Evolutionary conservation across 139 green algal genomes (phyloP), one percentile per base, ranked within the genome.

Genomic region (Spirogloea muscicola): DNA sequence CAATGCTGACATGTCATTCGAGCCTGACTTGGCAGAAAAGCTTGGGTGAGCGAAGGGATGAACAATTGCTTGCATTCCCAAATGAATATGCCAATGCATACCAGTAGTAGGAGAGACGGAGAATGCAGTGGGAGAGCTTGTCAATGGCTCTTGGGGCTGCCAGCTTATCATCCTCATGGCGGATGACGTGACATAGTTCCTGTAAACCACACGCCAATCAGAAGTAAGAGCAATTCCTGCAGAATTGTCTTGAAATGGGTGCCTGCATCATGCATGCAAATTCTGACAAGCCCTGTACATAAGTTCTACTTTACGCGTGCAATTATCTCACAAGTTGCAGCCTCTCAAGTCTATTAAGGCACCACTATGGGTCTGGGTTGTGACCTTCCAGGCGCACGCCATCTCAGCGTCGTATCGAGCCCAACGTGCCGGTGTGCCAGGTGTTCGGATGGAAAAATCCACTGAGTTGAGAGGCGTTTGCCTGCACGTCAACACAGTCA

Each of bases 391-490:
- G 36, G 85, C 67, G 1, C 68, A 66, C 27, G 83, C 64, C 48
- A 96, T 85, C 86, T 96, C 90, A 52, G 68, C 62, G 61, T 94
- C 90, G 82, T 91, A 96, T 57, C 94, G 86, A 29, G 84, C 64
- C 92, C 92, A 96, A 55, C 91, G 82, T 27, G 84, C 63, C 10
- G 90, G 88, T 0, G 89, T 40, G 43, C 58, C 29, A 34, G 91
- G 91, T 1, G 91, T 96, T 58, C 91, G 84, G 68, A 97, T 97
- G 78, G 80, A 90, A 79, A 96, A 93, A 72, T 97, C 90, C n/a
- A n/a, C n/a, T n/a, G n/a, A n/a, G n/a, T n/a, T n/a, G n/a, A n/a
- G n/a, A n/a, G n/a, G n/a, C n/a, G n/a, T n/a, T n/a, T n/a, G n/a
- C n/a, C n/a, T n/a, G n/a, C n/a, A n/a, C n/a, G n/a, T n/a, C 43